Percentiles rank a stretch among this genome's conserved stretches.
Evolutionary conservation across 306 rosid genomes (phyloP).

Genomic region (Astragalus glycyphyllos): DNA sequence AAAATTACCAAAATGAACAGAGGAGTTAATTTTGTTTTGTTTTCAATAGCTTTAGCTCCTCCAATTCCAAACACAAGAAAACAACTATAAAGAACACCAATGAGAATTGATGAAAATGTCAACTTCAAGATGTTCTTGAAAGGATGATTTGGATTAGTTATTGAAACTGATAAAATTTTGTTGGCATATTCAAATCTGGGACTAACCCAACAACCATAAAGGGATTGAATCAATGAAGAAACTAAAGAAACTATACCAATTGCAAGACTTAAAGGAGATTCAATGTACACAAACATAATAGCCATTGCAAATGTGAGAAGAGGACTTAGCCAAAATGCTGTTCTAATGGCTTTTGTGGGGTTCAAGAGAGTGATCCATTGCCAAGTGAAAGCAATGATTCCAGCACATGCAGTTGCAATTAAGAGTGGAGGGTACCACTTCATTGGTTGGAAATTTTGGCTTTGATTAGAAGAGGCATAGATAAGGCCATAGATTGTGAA

Average conservation of each 20-base stretch:
- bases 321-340: conserved; percentile 66
- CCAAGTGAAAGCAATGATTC: conserved; percentile 56
- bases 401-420: conserved; percentile 51
- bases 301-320: conserved; percentile 52
- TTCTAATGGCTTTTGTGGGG: conserved; percentile 55
- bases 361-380: conserved; percentile 53
- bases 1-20: conserved; percentile 53
- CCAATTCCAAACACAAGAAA: conserved; percentile 60
- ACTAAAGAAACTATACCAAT: conserved; percentile 53
- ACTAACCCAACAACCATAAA: conserved; percentile 67
- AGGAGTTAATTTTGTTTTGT: conserved; percentile 26
- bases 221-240: conserved; percentile 52
- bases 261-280: conserved; percentile 49
- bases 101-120: conserved; percentile 35
- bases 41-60: conserved; percentile 55
- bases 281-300: conserved; percentile 46
- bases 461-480: conserved; percentile 28
- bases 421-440: conserved; percentile 66
- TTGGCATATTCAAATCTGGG: conserved; percentile 56
- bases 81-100: conserved; percentile 51
- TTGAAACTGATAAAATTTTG: conserved; percentile 51
- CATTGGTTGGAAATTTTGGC: conserved; percentile 51
- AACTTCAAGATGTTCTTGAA: conserved; percentile 42
- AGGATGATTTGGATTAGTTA: conserved; percentile 12
- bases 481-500: conserved; percentile 51